Base-by-base conservation (phyloP, 2,329 filamentous ascomycete species). In the Hymenoscyphus occultus region DNA sequence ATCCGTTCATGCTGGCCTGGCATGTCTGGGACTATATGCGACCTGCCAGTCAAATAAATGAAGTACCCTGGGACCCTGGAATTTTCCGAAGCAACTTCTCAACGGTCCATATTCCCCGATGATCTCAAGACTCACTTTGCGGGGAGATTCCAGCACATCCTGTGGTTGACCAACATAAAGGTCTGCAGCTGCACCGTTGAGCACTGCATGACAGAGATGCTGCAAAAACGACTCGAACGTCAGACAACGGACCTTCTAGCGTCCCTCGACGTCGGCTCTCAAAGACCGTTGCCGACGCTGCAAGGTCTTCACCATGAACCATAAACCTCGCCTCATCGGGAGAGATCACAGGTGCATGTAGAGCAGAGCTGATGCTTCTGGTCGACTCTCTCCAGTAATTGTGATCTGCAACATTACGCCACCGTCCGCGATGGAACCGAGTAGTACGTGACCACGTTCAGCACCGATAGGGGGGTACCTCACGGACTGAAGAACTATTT, bases 141-240 rank as follows among this genome's bases (percentile, higher is more conserved):
- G 48, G 48, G 22, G 48, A 54, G 48, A 54, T 54, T 54, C 22
- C 19, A 54, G 19, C 48, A 54, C 48, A 28, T 54, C 10, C 7
- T 28, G 48, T 7, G 48, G 48, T 54, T 22, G 13, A 22, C 45
- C 45, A 51, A n/a, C 45, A 51, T 51, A n/a, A 13, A 54, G 19
- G 48, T 19, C 48, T 54, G 48, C 48, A 54, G 48, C 48, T 54
- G n/a, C 48, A 28, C 48, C 48, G 48, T 54, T 54, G 48, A 54
- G 48, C 48, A 54, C 22, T 10, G 48, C 48, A 54, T 54, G 48
- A 54, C 48, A 13, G 48, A n/a, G 19, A 54, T 54, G 5, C 48
- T 54, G 48, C 48, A 54, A 54, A 19, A 54, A 54, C 48, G 19
- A 28, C 48, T 54, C 48, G 19, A 28, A 28, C 19, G 48, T 54